These are phyloP conservation scores for Apium graveolens DNA, from an alignment of 129 eudicot species.

Conservation along the genomic window DNA sequence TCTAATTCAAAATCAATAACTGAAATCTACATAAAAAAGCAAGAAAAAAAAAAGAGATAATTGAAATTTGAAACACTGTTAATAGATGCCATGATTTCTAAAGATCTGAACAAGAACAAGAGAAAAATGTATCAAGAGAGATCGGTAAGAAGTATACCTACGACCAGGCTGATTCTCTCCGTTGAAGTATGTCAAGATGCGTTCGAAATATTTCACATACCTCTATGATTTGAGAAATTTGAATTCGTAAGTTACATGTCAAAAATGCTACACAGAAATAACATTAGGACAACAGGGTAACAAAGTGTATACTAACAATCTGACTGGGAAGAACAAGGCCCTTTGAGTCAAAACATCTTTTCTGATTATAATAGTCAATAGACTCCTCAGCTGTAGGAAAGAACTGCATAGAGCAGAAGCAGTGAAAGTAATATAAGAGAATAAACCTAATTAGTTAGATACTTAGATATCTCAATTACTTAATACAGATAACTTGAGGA, in stretches of 20 bases:
- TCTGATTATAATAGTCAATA: conserved; percentile 83
- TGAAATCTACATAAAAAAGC: not conserved
- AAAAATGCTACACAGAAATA: conserved; percentile 1
- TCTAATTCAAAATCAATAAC: not conserved
- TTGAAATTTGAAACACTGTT: not conserved
- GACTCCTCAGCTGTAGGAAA: conserved; percentile 97
- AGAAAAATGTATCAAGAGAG: not conserved
- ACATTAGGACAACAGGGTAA: not conserved
- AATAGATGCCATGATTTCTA: not conserved
- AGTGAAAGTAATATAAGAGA: not conserved
- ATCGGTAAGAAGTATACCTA: conserved; percentile 38
- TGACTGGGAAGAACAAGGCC: conserved; percentile 97
- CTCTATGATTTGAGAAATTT: conserved; percentile 34
- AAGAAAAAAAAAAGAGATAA: not conserved
- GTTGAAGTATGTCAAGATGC: conserved; percentile 67
- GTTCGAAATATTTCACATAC: conserved; percentile 92
- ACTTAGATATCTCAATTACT: not conserved
- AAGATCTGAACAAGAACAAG: not conserved
- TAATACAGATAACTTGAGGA: not conserved
- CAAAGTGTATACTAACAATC: conserved; percentile 46
- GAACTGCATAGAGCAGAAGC: conserved; percentile 38
- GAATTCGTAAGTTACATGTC: conserved; percentile 9
- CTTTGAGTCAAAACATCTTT: conserved; percentile 87
- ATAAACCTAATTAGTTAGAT: conserved; percentile 4
- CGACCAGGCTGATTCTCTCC: conserved; percentile 99